phyloP scores from a whole-genome alignment of 805 yeast genomes.

The Saccharomycopsis synnaedendra region DNA sequence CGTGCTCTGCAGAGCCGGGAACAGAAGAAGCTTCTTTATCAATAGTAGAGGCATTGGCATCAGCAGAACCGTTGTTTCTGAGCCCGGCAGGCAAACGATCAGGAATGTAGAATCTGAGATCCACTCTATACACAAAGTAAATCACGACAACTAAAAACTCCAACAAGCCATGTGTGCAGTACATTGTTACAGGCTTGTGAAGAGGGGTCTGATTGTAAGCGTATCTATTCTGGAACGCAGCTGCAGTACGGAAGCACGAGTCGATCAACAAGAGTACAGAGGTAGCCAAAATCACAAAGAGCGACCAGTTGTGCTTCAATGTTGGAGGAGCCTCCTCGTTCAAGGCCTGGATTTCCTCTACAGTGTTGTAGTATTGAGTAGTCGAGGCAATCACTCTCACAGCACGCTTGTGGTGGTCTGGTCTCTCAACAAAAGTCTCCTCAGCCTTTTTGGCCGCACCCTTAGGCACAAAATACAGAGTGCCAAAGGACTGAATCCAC shows the following conservation, averaged over 20 bases:
- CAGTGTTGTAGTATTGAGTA: constrained; percentile 26
- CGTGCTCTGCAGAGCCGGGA: not conserved
- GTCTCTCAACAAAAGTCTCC: constrained; percentile 33
- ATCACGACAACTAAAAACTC: constrained; percentile 47
- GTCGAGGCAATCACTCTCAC: constrained; percentile 52
- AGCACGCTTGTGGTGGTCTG: constrained; percentile 29
- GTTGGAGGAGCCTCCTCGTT: constrained; percentile 19
- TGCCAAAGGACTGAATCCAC: constrained; percentile 61
- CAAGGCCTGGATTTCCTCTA: constrained; percentile 23
- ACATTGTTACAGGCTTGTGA: constrained; percentile 47
- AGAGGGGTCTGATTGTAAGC: constrained; percentile 30
- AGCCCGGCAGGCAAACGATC: constrained; percentile 24
- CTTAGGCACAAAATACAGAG: constrained; percentile 47
- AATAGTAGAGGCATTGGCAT: not conserved
- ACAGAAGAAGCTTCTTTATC: constrained; percentile 2
- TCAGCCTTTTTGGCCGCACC: constrained; percentile 40
- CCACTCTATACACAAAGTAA: constrained; percentile 55
- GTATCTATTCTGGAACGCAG: constrained; percentile 26
- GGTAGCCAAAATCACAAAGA: constrained; percentile 31
- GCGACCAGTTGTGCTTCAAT: constrained; percentile 40
- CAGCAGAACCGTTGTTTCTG: not conserved
- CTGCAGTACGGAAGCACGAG: constrained; percentile 38
- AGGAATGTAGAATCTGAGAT: constrained; percentile 72
- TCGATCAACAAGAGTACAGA: constrained; percentile 39
- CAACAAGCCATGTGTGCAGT: constrained; percentile 56